Percentiles rank a stretch among this genome's conserved stretches.
Evolutionary conservation across 2,329 filamentous ascomycete genomes (phyloP).

Genomic region (Venturia nashicola): DNA sequence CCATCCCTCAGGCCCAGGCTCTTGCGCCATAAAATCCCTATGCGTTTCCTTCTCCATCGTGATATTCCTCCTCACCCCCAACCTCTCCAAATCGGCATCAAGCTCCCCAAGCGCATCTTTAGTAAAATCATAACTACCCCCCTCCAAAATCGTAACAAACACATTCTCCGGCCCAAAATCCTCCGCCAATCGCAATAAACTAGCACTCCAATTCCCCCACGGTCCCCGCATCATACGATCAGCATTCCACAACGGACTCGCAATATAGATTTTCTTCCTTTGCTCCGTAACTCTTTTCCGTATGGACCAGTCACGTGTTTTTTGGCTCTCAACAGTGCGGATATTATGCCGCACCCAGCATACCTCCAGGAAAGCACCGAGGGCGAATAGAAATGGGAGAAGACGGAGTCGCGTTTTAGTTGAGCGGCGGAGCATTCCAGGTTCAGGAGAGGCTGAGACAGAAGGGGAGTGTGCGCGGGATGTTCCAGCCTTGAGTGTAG

Average conservation of each 20-base stretch:
- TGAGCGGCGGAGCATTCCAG: neutral
- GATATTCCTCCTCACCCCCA: slow-evolving; percentile 43
- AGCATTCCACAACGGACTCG: slow-evolving; percentile 3
- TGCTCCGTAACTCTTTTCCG: neutral
- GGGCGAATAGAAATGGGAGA: neutral
- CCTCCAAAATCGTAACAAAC: slow-evolving; percentile 56
- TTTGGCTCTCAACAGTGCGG: neutral
- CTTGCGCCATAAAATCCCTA: slow-evolving; percentile 38
- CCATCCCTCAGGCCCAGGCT: slow-evolving; percentile 46
- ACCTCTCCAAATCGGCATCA: slow-evolving; percentile 38
- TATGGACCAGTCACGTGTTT: neutral
- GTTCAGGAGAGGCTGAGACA: neutral
- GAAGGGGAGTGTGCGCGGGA: neutral
- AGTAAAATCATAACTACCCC: slow-evolving; percentile 56
- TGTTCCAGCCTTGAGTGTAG: neutral
- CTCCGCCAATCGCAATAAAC: slow-evolving; percentile 44
- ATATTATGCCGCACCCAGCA: neutral
- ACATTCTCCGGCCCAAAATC: slow-evolving; percentile 51
- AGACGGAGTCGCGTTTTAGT: neutral
- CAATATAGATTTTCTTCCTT: slow-evolving; percentile 4
- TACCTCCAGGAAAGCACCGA: slow-evolving; percentile 1
- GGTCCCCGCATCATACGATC: neutral
- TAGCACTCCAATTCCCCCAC: slow-evolving; percentile 44
- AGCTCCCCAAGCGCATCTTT: slow-evolving; percentile 49
- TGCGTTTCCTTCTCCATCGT: slow-evolving; percentile 48